These are phyloP conservation scores for Beauveria varroae DNA, from an alignment of 2,329 filamentous ascomycete species.

Conservation along the genomic window DNA sequence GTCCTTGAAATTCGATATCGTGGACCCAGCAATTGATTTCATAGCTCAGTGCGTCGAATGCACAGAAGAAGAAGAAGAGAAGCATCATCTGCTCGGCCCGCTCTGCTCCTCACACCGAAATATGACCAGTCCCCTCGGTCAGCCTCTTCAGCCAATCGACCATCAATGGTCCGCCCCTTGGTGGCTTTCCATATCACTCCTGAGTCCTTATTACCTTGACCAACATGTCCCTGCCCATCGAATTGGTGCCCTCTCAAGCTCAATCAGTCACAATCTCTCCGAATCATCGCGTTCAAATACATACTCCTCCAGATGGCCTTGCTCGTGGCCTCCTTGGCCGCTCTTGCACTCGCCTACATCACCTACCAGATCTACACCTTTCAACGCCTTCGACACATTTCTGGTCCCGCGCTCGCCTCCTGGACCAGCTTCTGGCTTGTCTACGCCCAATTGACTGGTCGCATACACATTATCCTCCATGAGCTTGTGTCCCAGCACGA, in stretches of 20 bases:
- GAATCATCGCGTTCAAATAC: background rate
- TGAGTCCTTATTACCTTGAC: too few species aligned
- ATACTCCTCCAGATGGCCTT: background rate
- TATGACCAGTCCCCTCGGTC: background rate
- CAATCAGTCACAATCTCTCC: background rate
- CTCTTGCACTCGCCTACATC: background rate
- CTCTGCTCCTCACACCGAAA: background rate
- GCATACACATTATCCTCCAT: background rate
- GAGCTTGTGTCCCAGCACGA: background rate
- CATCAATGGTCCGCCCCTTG: background rate
- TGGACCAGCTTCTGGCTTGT: conserved; percentile 26
- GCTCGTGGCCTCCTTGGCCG: background rate
- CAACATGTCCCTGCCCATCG: too few species aligned
- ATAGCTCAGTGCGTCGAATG: background rate
- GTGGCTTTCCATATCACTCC: too few species aligned
- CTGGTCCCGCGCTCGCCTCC: conserved; percentile 20
- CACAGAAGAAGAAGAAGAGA: background rate
- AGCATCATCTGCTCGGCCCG: background rate
- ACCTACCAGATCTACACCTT: background rate
- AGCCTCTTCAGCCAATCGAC: background rate
- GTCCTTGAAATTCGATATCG: background rate
- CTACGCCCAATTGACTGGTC: conserved; percentile 14
- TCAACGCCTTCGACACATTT: conserved; percentile 21
- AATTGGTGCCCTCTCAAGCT: background rate
- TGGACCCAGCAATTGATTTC: too few species aligned